These are phyloP conservation scores for Ilyonectria robusta DNA, from an alignment of 2,329 filamentous ascomycete species.

Conservation along the genomic window DNA sequence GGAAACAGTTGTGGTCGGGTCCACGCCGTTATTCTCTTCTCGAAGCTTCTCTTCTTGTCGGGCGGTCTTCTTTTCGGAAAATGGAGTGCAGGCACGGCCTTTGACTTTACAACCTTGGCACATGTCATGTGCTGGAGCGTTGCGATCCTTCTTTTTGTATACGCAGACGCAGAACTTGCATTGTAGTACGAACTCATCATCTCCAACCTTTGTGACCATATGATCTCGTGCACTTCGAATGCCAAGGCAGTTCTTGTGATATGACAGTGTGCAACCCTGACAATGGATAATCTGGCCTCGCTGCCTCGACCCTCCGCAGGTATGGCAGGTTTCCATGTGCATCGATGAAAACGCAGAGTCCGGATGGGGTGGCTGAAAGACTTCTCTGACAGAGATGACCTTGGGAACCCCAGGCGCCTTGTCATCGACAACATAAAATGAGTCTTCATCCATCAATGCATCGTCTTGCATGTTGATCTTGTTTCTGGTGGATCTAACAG, in stretches of 20 bases:
- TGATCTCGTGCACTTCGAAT: conserved; percentile 83
- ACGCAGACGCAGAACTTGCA: conserved; percentile 86
- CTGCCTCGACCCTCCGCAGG: conserved; percentile 68
- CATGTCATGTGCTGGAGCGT: conserved; percentile 77
- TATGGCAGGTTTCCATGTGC: conserved; percentile 81
- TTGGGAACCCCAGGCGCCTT: conserved; percentile 63
- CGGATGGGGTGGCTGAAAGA: conserved; percentile 74
- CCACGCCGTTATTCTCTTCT: conserved; percentile 82
- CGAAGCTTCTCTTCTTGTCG: conserved; percentile 88
- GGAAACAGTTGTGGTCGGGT: conserved; percentile 79
- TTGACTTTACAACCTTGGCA: conserved; percentile 79
- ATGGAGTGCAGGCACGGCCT: conserved; percentile 81
- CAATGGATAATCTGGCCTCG: conserved; percentile 83
- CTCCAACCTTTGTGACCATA: conserved; percentile 85
- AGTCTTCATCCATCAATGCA: conserved; percentile 72
- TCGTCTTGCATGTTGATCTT: conserved; percentile 64
- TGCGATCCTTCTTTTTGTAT: conserved; percentile 76
- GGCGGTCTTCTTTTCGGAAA: conserved; percentile 79
- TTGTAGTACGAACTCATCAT: conserved; percentile 87
- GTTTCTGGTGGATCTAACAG: conserved; percentile 61
- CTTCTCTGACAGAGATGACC: conserved; percentile 77
- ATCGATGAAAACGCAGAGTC: conserved; percentile 77
- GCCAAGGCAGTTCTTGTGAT: conserved; percentile 88
- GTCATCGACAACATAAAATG: conserved; percentile 65
- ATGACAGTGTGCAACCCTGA: conserved; percentile 89